A percentile compares a stretch with the other conserved stretches of the same genome.
Evolutionary conservation across 257 asterid genomes (phyloP).

Genomic region (Plantago major): DNA sequence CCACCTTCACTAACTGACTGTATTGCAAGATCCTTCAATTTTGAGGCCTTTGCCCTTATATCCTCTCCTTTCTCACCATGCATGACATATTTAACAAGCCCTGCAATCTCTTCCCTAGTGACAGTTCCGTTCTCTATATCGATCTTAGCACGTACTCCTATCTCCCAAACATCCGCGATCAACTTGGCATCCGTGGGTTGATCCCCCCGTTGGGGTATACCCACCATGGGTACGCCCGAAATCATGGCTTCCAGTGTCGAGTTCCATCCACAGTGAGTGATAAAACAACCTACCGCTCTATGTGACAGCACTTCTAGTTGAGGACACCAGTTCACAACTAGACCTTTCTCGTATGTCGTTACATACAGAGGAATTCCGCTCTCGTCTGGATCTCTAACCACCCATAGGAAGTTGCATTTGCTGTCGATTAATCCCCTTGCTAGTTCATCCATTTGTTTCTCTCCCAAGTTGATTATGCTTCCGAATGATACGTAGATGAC

Average conservation of each 20-base stretch:
- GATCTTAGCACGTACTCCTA: conserved; percentile 28
- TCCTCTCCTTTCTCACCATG: conserved; percentile 26
- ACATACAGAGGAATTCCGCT: conserved; percentile 18
- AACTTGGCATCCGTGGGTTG: conserved; percentile 43
- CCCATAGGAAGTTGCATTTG: conserved; percentile 38
- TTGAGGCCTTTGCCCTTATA: conserved; percentile 24
- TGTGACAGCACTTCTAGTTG: conserved; percentile 29
- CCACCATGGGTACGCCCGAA: conserved; percentile 34
- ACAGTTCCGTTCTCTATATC: conserved; percentile 29
- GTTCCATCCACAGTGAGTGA: conserved; percentile 58
- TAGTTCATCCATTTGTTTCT: conserved; percentile 28
- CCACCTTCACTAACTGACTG: conserved; percentile 38
- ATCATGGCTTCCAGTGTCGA: conserved; percentile 44
- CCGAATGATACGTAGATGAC: conserved; percentile 40
- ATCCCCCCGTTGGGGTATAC: conserved; percentile 39
- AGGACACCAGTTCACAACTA: conserved; percentile 23
- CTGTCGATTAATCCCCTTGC: conserved; percentile 25
- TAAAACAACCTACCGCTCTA: conserved; percentile 37
- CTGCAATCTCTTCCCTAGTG: conserved; percentile 25
- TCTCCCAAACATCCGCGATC: conserved; percentile 35
- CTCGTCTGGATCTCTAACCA: conserved; percentile 26
- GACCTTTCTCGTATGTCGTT: conserved; percentile 8
- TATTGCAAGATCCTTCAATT: conserved; percentile 34
- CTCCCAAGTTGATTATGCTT: conserved; percentile 20
- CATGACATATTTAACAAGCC: conserved; percentile 24